phyloP scores from a whole-genome alignment of 208 protist species.

The Leishmania mexicana region DNA sequence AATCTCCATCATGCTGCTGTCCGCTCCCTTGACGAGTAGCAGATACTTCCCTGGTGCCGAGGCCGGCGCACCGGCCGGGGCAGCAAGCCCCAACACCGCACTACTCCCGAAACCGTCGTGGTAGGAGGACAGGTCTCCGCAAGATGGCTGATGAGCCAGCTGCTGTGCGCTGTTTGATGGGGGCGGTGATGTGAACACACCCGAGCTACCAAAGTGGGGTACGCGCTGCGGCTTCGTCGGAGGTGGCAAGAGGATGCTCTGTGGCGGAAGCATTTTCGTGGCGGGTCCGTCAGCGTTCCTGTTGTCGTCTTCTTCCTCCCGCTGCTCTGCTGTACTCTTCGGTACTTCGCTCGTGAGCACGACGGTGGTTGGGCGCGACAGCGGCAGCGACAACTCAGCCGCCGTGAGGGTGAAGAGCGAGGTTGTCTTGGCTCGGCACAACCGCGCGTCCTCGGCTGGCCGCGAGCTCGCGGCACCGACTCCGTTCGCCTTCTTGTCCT shows the following conservation, averaged over 20 bases:
- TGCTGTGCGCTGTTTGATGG: not conserved
- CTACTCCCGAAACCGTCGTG: not conserved
- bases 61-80: not conserved
- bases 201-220: not conserved
- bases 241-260: not conserved
- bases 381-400: not conserved
- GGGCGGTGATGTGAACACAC: not conserved
- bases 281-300: not conserved
- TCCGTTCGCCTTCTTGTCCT: not conserved
- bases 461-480: not conserved
- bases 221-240: not conserved
- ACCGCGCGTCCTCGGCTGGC: not conserved
- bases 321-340: not conserved
- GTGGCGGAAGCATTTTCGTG: not conserved
- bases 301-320: not conserved
- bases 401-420: not conserved
- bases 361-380: not conserved
- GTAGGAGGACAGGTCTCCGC: not conserved
- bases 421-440: not conserved
- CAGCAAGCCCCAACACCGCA: not conserved
- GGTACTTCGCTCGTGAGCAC: not conserved
- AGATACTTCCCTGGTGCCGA: slow-evolving; percentile 34
- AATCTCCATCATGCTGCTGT: slow-evolving; percentile 83
- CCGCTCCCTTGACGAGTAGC: slow-evolving; percentile 86
- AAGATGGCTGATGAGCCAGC: not conserved